Base-by-base conservation (phyloP, 2,329 filamentous ascomycete species). In the Phoma herbarum region DNA sequence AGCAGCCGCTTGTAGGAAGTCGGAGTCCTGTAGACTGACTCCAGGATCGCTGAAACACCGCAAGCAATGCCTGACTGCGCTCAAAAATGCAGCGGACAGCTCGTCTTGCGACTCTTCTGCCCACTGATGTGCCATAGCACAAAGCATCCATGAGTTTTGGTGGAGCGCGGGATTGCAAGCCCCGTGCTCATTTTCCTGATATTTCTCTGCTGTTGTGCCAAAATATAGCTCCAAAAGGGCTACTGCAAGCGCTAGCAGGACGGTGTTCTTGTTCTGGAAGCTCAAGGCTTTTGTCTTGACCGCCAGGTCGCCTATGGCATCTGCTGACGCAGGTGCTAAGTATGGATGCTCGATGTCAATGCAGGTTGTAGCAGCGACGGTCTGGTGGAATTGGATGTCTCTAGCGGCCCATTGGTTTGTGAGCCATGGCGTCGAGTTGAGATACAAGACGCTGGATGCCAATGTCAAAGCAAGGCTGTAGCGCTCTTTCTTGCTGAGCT, bases 381-480 rank as follows among this genome's bases (percentile, higher is more conserved):
- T 66, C 43, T 62, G 68, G 45, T 75, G 68, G 51, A 78, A 78
- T 5, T 71, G 29, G 23, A 77, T 75, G 42, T 77, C 73, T 47
- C 67, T 71, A 9, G 69, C 64, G 12, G 67, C 65, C 73, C 75
- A 77, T 14, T 75, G 67, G 37, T 74, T 71, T 4, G 61, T 64
- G 8, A 78, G 70, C 75, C 75, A 78, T 2, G 74, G 73, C 1
- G 75, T 77, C 0, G 73, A 69, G 50, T 76, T 72, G 9, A 78
- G 67, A 46, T 76, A 76, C 4, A 78, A 64, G 6, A 75, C 69
- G 22, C 69, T 75, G 2, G 71, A 74, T 18, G 75, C 75, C 11
- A 78, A 61, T 1, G 74, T 78, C 28, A 78, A 65, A 20, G 75
- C 74, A 10, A 78, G 49, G 42, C 63, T 69, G 41, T 77, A 75